phyloP scores from a whole-genome alignment of 2,329 filamentous ascomycete genomes.

The Aureobasidium mangrovei region DNA sequence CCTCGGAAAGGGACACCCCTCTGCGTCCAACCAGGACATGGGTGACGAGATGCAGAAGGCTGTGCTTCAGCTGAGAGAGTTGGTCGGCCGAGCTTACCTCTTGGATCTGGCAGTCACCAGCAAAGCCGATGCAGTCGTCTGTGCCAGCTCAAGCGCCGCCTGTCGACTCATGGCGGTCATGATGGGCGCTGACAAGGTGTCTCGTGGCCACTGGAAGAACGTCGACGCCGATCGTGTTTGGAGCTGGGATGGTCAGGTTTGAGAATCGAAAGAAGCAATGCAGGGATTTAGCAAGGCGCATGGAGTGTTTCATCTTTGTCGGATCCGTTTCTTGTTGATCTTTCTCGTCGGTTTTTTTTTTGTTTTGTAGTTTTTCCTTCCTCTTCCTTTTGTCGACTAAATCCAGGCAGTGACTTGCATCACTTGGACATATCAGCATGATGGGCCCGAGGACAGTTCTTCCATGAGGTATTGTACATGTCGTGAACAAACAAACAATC shows the following conservation, averaged over 20 bases:
- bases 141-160: slow-evolving; percentile 58
- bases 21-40: slow-evolving; percentile 19
- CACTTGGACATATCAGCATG: neutral
- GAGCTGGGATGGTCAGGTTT: slow-evolving; percentile 27
- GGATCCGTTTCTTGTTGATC: neutral
- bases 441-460: neutral
- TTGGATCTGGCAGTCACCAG: slow-evolving; percentile 71
- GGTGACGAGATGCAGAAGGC: slow-evolving; percentile 35
- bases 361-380: neutral
- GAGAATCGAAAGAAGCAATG: neutral
- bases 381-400: neutral
- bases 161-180: slow-evolving; percentile 74
- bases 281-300: neutral
- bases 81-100: slow-evolving; percentile 72
- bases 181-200: slow-evolving; percentile 72
- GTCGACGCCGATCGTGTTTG: slow-evolving; percentile 54
- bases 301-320: neutral
- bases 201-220: slow-evolving; percentile 60
- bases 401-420: neutral
- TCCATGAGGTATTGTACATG: neutral
- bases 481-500: no score
- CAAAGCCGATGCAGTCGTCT: slow-evolving; percentile 60
- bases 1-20: slow-evolving; percentile 42
- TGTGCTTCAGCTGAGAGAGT: slow-evolving; percentile 55
- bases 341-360: neutral